These are phyloP conservation scores for Claviceps sp. DNA, from an alignment of 2,329 filamentous ascomycete genomes.

Conservation along the genomic window DNA sequence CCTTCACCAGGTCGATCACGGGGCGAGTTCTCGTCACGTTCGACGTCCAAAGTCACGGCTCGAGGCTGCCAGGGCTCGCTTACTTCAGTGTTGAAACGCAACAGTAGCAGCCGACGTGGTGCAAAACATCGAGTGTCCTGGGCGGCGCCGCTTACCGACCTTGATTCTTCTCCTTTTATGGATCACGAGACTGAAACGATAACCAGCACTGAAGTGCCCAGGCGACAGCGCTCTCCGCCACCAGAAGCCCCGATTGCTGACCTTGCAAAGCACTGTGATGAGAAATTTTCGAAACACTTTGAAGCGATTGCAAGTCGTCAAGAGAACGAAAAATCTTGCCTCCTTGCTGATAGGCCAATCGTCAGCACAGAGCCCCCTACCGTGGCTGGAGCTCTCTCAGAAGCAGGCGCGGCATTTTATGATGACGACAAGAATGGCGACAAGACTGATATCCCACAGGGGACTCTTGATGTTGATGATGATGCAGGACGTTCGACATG, in stretches of 20 bases:
- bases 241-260: constrained; percentile 23
- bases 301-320: constrained; percentile 26
- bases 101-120: constrained; percentile 3
- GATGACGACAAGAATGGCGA: background rate
- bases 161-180: background rate
- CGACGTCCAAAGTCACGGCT: background rate
- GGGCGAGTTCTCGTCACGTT: background rate
- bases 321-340: constrained; percentile 14
- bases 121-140: constrained; percentile 2
- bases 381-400: constrained; percentile 15
- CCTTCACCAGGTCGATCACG: constrained; percentile 29
- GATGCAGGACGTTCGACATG: constrained; percentile 1
- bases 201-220: background rate
- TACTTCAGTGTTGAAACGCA: constrained; percentile 21
- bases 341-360: constrained; percentile 28
- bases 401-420: constrained; percentile 10
- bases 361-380: constrained; percentile 12
- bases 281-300: constrained; percentile 35
- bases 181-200: background rate
- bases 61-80: constrained; percentile 5
- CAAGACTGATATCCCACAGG: background rate
- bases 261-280: constrained; percentile 18
- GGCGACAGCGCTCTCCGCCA: constrained; percentile 28
- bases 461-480: background rate
- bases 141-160: constrained; percentile 1